Evolutionary conservation across 2,329 filamentous ascomycete genomes (phyloP), one percentile per base, ranked within the genome.

Genomic region (Penicillium sp.): DNA sequence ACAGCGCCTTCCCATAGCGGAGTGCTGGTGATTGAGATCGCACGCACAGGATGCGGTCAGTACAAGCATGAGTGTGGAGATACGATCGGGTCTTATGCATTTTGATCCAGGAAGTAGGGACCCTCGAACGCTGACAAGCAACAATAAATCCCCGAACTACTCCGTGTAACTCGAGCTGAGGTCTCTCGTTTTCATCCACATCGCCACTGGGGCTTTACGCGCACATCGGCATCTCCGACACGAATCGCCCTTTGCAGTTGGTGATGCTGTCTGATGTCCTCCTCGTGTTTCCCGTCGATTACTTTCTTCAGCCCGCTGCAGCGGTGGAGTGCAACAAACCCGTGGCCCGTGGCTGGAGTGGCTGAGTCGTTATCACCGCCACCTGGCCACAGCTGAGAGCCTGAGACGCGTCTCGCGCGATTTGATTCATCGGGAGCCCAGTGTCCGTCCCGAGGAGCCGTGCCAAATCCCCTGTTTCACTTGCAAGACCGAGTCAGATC

Each of bases 301-400:
- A 51, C 59, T 57, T 56, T 58, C 53, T 64, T 62, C 59, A 60
- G 62, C 62, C 49, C 39, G 25, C 42, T 57, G 55, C 59, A 64
- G 57, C 28, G 10, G 51, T 50, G 52, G 54, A 51, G 59, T 50
- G 47, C 17, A 52, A 53, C 20, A 20, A 4, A 47, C 38, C 35
- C 39, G 52, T 52, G 57, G 45, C 53, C 20, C 12, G 45, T 48
- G 45, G 43, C 22, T 28, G 6, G 41, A 57, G 63, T 66, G 63
- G 63, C 63, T 60, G 62, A 62, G 63, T 55, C 35, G 50, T 45
- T 20, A 56, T 43, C 59, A 64, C 56, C 62, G 63, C 63, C 60
- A 63, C 62, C 45, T 31, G 34, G 20, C 48, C 8, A 7, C 37
- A 51, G 49, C 45, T 49, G 45, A 20, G 20, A 20, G 20, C 20